Evolutionary conservation across 331 rosid genomes (phyloP).

Genomic region (Cucumis variabilis): DNA sequence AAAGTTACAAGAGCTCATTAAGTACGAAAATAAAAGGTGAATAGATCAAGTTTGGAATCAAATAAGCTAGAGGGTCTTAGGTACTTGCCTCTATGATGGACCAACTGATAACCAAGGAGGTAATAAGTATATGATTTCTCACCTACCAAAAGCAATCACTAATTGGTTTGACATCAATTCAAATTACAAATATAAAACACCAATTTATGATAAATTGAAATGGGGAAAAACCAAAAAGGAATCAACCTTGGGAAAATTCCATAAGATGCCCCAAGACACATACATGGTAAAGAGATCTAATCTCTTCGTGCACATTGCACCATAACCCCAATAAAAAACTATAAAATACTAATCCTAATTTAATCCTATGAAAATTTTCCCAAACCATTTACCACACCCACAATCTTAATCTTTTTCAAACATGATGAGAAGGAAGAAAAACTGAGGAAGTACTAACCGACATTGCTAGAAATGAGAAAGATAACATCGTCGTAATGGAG

Average conservation of each 20-base stretch:
- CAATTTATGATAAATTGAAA: not conserved
- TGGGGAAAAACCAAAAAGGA: not conserved
- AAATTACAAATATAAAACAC: conserved; percentile 4
- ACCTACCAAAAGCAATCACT: conserved; percentile 42
- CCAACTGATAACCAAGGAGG: conserved; percentile 78
- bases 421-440: no score
- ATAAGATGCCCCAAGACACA: conserved; percentile 81
- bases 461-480: no score
- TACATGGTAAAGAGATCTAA: conserved; percentile 87
- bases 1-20: not conserved
- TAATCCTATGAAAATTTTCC: no score
- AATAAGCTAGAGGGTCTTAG: not conserved
- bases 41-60: not conserved
- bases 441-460: no score
- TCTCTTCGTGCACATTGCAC: no score
- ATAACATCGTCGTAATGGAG: no score
- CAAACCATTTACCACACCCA: no score
- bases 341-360: no score
- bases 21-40: not conserved
- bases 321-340: not conserved
- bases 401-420: no score
- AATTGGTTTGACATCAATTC: not conserved
- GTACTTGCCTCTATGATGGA: conserved; percentile 85
- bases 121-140: conserved; percentile 62
- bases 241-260: conserved; percentile 90